These are phyloP conservation scores for Ocimum tenuiflorum DNA, from an alignment of 257 asterid genomes.

Conservation along the genomic window DNA sequence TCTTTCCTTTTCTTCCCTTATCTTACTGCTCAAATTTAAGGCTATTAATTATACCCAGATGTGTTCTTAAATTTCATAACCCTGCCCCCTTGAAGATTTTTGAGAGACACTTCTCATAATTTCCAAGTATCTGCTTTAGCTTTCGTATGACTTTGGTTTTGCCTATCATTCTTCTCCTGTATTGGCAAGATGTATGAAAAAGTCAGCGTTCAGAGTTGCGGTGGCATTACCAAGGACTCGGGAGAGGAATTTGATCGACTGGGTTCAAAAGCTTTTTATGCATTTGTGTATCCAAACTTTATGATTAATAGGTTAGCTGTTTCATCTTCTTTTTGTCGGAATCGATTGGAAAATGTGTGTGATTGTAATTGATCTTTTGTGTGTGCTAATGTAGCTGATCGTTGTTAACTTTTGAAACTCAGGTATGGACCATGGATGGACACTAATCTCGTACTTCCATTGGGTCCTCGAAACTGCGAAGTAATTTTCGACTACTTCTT, in stretches of 20 bases:
- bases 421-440: slow-evolving; percentile 99
- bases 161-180: background rate
- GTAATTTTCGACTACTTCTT: slow-evolving; percentile 83
- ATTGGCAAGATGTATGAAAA: slow-evolving; percentile 55
- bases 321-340: background rate
- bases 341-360: background rate
- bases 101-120: background rate
- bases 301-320: slow-evolving; percentile 74
- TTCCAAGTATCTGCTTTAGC: too few species aligned
- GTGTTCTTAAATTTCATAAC: background rate
- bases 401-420: background rate
- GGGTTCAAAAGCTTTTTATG: slow-evolving; percentile 64
- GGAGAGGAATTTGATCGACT: slow-evolving; percentile 49
- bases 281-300: slow-evolving; percentile 79
- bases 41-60: background rate
- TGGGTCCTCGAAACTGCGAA: slow-evolving; percentile 71
- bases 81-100: background rate
- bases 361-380: background rate
- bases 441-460: slow-evolving; percentile 71
- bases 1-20: background rate
- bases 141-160: background rate
- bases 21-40: background rate
- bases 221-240: slow-evolving; percentile 26
- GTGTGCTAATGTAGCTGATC: background rate
- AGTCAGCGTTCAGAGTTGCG: slow-evolving; percentile 75